These are phyloP conservation scores for Globisporangium polare DNA, from an alignment of 352 stramenopile species.

Conservation along the genomic window DNA sequence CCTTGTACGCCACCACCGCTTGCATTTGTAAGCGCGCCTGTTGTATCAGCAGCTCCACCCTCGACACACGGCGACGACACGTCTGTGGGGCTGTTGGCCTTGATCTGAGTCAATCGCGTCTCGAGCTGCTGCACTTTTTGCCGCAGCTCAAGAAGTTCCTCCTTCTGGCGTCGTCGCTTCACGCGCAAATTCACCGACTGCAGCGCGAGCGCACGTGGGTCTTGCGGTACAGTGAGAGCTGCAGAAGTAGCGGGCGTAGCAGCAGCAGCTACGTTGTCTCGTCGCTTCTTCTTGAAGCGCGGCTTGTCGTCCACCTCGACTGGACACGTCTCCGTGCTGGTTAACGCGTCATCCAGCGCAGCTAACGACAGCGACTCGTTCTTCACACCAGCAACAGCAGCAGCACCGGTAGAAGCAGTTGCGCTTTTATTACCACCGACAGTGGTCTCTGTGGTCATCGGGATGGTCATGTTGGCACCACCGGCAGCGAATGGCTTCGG, in stretches of 20 bases:
- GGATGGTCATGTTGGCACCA: not conserved
- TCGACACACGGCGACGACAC: not conserved
- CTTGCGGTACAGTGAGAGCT: not conserved
- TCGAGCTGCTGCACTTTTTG: constrained; percentile 17
- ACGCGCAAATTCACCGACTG: constrained; percentile 13
- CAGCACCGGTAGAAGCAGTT: not conserved
- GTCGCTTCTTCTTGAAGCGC: constrained; percentile 11
- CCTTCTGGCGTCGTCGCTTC: constrained; percentile 11
- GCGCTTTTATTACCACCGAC: not conserved
- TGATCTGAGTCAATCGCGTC: constrained; percentile 9
- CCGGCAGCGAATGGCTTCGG: not conserved
- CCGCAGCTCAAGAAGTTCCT: constrained; percentile 14
- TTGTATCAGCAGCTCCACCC: not conserved
- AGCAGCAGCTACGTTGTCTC: not conserved
- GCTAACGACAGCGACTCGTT: not conserved
- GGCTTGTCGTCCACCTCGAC: constrained; percentile 6
- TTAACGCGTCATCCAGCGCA: not conserved
- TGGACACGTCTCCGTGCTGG: not conserved
- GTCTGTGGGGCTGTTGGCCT: not conserved
- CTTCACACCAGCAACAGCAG: not conserved
- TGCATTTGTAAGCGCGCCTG: not conserved
- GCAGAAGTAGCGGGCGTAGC: too few relatives aligned
- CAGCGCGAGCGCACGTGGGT: constrained; percentile 10
- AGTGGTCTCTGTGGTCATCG: not conserved
- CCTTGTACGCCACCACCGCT: not conserved